These are phyloP conservation scores for Termitomyces sp. DNA, from an alignment of 768 basidiomycete species.

Conservation along the genomic window DNA sequence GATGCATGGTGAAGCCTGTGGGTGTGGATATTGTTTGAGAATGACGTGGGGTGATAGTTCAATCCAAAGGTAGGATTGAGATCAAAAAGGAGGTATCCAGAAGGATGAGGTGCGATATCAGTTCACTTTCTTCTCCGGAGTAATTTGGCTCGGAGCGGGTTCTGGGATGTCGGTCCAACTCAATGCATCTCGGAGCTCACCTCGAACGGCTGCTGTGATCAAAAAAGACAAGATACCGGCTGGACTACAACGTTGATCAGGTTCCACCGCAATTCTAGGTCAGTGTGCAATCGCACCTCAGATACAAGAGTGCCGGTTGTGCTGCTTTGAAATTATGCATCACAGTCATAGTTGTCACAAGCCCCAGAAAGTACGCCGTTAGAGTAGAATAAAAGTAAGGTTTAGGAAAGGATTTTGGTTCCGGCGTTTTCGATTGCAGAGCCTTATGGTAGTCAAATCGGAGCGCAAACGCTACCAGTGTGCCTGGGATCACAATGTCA, in stretches of 20 bases:
- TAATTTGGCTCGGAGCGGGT: neutral
- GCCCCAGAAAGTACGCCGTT: slow-evolving; percentile 67
- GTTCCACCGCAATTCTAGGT: neutral
- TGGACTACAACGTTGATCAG: slow-evolving; percentile 40
- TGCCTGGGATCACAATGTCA: slow-evolving; percentile 66
- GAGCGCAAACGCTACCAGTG: slow-evolving; percentile 79
- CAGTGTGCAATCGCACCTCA: slow-evolving; percentile 55
- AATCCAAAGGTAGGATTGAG: neutral
- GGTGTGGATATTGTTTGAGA: neutral
- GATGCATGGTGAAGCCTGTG: neutral
- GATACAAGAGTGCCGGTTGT: slow-evolving; percentile 90
- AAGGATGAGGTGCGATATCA: slow-evolving; percentile 1
- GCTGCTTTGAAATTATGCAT: slow-evolving; percentile 77
- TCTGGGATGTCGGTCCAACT: slow-evolving; percentile 58
- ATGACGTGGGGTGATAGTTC: neutral
- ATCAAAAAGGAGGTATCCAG: neutral
- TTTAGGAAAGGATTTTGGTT: slow-evolving; percentile 41
- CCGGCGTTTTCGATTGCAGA: slow-evolving; percentile 20
- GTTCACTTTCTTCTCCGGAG: slow-evolving; percentile 12
- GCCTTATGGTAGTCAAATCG: slow-evolving; percentile 72
- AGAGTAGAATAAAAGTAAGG: slow-evolving; percentile 75
- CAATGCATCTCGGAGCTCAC: slow-evolving; percentile 72
- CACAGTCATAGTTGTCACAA: slow-evolving; percentile 72
- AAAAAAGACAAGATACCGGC: slow-evolving; percentile 72
- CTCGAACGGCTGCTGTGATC: slow-evolving; percentile 49